These are phyloP conservation scores for Parietaria judaica DNA, from an alignment of 306 rosid genomes.

Conservation along the genomic window DNA sequence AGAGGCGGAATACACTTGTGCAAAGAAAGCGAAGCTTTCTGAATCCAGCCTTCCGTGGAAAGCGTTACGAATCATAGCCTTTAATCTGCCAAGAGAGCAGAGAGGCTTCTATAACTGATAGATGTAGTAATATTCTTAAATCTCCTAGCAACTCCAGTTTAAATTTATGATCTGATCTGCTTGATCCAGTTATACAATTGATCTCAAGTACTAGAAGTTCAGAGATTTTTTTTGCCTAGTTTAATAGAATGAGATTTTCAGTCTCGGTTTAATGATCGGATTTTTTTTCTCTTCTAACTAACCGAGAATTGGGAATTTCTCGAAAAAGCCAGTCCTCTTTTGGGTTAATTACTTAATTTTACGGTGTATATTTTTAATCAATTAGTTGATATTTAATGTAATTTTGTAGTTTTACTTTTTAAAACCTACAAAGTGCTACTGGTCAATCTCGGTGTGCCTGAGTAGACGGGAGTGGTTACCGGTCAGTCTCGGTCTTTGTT, in stretches of 20 bases:
- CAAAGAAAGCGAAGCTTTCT: slow-evolving; percentile 68
- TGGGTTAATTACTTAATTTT: too few species aligned
- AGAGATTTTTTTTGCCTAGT: not conserved
- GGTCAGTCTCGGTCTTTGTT: too few species aligned
- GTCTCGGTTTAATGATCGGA: too few species aligned
- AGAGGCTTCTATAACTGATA: not conserved
- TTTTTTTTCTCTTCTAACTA: too few species aligned
- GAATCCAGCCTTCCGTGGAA: slow-evolving; percentile 23
- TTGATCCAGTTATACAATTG: not conserved
- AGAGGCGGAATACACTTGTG: slow-evolving; percentile 57
- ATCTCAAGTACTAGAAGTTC: not conserved
- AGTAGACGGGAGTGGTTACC: too few species aligned
- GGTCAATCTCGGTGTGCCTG: too few species aligned
- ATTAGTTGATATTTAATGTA: too few species aligned
- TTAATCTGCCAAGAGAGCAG: slow-evolving; percentile 6
- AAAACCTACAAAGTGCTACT: too few species aligned
- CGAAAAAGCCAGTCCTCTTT: too few species aligned
- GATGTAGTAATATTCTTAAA: not conserved
- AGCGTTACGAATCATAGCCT: not conserved
- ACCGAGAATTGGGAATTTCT: too few species aligned
- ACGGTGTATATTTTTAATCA: too few species aligned
- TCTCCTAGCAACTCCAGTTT: not conserved
- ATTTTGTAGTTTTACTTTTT: too few species aligned
- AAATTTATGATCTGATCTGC: not conserved
- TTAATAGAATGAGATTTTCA: not conserved